These are phyloP conservation scores for Lodderomyces oxycetoniae DNA, from an alignment of 1,139 yeast genomes.

Conservation along the genomic window DNA sequence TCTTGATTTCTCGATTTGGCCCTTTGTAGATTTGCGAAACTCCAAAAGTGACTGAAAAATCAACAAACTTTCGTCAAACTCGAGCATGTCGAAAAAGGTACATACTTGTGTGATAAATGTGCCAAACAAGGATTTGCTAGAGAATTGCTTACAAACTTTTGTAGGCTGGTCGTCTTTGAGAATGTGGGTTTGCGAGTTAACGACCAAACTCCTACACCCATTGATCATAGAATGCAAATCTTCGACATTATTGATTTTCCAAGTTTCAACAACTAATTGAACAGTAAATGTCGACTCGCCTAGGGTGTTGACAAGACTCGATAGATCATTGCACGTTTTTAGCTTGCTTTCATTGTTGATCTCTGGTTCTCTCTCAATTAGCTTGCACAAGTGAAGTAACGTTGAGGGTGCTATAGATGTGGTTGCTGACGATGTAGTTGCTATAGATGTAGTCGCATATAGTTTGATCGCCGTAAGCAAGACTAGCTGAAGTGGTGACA, in stretches of 20 bases:
- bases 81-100: slow-evolving; percentile 48
- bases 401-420: neutral
- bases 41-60: neutral
- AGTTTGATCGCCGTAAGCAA: slow-evolving; percentile 1
- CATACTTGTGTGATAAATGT: slow-evolving; percentile 34
- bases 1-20: slow-evolving; percentile 1
- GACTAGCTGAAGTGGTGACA: slow-evolving; percentile 4
- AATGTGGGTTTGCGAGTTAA: too few relatives aligned
- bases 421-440: neutral
- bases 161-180: too few relatives aligned
- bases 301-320: neutral
- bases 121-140: slow-evolving; percentile 37
- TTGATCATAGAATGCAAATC: slow-evolving; percentile 22
- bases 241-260: slow-evolving; percentile 36
- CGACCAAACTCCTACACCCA: slow-evolving; percentile 5
- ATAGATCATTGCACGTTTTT: slow-evolving; percentile 4
- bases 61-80: slow-evolving; percentile 46
- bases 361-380: slow-evolving; percentile 9
- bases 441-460: neutral
- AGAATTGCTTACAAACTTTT: slow-evolving; percentile 14
- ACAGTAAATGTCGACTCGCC: slow-evolving; percentile 1
- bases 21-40: slow-evolving; percentile 24
- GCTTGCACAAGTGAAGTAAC: slow-evolving; percentile 7
- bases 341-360: neutral
- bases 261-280: slow-evolving; percentile 17